Evolutionary conservation across 169 alveolate genomes (phyloP).

Genomic region (Toxoplasma gondii): DNA sequence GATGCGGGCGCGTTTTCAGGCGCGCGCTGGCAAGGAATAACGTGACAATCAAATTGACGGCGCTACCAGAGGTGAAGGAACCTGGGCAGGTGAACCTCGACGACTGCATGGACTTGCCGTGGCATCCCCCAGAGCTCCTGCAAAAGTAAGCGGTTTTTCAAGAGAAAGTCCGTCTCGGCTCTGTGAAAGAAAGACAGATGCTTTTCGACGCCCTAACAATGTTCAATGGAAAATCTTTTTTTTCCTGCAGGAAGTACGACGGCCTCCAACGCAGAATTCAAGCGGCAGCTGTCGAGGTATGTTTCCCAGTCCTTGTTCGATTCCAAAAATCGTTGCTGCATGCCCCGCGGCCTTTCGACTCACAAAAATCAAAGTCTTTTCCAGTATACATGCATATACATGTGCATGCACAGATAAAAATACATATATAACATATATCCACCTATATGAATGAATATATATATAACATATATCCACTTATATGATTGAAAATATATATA

Average conservation of each 20-base stretch:
- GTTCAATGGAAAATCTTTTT: neutral
- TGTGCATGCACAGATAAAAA: no score
- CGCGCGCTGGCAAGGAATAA: conserved; percentile 70
- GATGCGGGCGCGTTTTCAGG: conserved; percentile 14
- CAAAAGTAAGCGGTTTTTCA: conserved; percentile 27
- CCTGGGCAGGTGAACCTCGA: conserved; percentile 70
- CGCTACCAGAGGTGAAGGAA: conserved; percentile 72
- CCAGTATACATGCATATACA: neutral
- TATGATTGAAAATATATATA: no score
- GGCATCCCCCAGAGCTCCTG: conserved; percentile 69
- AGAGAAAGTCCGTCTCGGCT: no score
- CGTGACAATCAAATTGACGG: conserved; percentile 71
- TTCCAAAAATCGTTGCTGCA: neutral
- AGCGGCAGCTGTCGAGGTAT: conserved; percentile 51
- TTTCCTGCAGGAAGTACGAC: conserved; percentile 46
- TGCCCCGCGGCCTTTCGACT: no score
- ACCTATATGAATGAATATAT: no score
- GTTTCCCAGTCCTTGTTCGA: neutral
- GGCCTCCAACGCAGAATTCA: conserved; percentile 42
- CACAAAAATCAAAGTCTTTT: no score
- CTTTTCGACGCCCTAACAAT: neutral
- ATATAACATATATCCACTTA: no score
- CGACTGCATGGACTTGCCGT: conserved; percentile 75
- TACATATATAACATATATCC: no score
- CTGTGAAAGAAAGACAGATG: neutral